Conservation (phyloP, 805 yeast genomes). For the Yamadazyma ubonensis region DNA sequence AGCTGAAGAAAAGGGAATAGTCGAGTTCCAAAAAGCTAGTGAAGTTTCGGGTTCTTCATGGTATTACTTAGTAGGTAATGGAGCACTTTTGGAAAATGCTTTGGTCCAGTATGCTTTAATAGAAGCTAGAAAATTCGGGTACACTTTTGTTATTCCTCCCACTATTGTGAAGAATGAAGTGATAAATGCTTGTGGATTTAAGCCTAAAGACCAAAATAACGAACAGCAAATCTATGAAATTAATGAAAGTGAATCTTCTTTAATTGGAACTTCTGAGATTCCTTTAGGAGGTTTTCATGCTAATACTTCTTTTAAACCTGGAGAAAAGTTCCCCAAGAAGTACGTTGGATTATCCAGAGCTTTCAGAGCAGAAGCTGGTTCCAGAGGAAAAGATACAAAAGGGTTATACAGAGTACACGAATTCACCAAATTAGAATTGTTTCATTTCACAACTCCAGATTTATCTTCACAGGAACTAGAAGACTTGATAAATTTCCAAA, state of each 20-base stretch:
- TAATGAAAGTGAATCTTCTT: conserved; percentile 52
- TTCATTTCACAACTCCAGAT: conserved; percentile 61
- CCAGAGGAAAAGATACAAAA: conserved; percentile 87
- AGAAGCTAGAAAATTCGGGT: conserved; percentile 66
- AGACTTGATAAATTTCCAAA: conserved; percentile 62
- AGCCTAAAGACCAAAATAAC: conserved; percentile 83
- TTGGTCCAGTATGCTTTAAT: conserved; percentile 74
- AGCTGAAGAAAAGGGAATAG: conserved; percentile 61
- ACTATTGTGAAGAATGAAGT: conserved; percentile 76
- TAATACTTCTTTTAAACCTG: conserved; percentile 43
- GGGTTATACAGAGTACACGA: conserved; percentile 96
- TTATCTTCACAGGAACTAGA: conserved; percentile 54
- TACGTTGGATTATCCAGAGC: conserved; percentile 82
- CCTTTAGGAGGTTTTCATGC: conserved; percentile 81
- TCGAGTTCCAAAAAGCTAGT: conserved; percentile 74
- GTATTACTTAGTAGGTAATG: conserved; percentile 82
- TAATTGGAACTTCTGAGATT: conserved; percentile 95
- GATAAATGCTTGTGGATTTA: conserved; percentile 88
- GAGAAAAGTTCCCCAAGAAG: conserved; percentile 49
- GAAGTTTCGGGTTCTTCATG: conserved; percentile 80
- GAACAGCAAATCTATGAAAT: conserved; percentile 83
- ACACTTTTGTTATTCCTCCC: conserved; percentile 76
- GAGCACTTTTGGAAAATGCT: conserved; percentile 88
- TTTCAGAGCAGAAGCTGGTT: conserved; percentile 96
- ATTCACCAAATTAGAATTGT: conserved; percentile 91